Conservation (phyloP, 306 rosid species). For the Astragalus membranaceus region DNA sequence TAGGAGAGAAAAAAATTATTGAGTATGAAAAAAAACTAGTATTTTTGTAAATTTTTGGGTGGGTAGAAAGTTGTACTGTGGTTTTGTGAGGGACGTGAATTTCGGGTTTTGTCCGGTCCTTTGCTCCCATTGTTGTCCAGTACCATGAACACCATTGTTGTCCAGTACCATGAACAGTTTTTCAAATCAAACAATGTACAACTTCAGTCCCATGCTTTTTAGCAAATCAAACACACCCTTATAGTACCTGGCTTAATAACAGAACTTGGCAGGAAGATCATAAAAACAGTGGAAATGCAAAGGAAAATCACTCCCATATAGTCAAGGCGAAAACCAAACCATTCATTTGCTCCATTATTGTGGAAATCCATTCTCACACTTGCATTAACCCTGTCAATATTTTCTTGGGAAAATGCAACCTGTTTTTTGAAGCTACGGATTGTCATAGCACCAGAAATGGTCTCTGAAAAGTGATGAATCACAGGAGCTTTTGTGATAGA, state of each 20-base stretch:
- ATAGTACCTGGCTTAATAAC: constrained; percentile 62
- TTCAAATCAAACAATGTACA: too few species aligned
- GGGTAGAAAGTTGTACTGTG: too few species aligned
- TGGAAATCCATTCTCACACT: constrained; percentile 83
- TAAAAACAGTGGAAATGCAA: constrained; percentile 51
- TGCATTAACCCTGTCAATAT: constrained; percentile 56
- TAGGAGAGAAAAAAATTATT: too few species aligned
- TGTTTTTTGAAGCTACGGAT: constrained; percentile 69
- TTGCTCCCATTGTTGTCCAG: too few species aligned
- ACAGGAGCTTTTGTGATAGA: constrained; percentile 88
- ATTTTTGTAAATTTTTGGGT: too few species aligned
- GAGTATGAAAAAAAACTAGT: too few species aligned
- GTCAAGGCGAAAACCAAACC: constrained; percentile 85
- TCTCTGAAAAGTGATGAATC: constrained; percentile 87
- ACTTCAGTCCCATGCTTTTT: too few species aligned
- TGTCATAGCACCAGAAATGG: constrained; percentile 75
- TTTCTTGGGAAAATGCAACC: constrained; percentile 44
- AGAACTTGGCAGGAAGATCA: constrained; percentile 74
- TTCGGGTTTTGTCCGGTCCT: too few species aligned
- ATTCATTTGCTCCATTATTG: constrained; percentile 76
- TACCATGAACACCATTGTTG: too few species aligned
- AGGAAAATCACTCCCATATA: constrained; percentile 56
- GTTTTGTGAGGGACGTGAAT: too few species aligned
- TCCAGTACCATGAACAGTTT: too few species aligned
- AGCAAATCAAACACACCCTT: too few species aligned